Conservation (phyloP, 2,329 filamentous ascomycete species). For the Fusarium nisikadoi region DNA sequence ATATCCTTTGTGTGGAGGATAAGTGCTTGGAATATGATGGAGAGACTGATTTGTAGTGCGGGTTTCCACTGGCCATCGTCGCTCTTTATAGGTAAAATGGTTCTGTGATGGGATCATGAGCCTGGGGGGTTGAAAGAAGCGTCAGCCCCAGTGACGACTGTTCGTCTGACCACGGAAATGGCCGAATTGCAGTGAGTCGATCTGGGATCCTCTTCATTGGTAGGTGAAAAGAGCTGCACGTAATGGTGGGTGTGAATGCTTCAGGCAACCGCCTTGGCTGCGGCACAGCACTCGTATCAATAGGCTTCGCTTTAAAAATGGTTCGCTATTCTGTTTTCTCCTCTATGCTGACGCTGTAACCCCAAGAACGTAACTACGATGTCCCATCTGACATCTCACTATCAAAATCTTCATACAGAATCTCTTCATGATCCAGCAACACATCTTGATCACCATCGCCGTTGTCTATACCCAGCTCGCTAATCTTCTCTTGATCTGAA, state of each 20-base stretch:
- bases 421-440: no score
- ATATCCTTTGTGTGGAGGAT: fast-evolving
- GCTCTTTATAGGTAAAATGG: neutral
- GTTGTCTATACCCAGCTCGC: no score
- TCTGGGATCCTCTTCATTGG: neutral
- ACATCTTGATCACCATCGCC: no score
- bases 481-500: no score
- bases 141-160: neutral
- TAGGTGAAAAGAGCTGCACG: neutral
- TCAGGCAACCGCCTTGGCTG: neutral
- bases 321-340: no score
- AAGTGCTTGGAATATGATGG: fast-evolving
- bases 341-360: no score
- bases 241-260: neutral
- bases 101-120: neutral
- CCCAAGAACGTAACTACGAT: no score
- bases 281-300: neutral
- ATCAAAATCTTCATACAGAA: no score
- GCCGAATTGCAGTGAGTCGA: neutral
- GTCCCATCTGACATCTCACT: no score
- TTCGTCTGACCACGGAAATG: neutral
- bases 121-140: neutral
- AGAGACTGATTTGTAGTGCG: fast-evolving
- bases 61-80: fast-evolving
- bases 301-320: no score